Evolutionary conservation across 2,329 filamentous ascomycete species (phyloP).

Genomic region (Epichloe coenophiala): DNA sequence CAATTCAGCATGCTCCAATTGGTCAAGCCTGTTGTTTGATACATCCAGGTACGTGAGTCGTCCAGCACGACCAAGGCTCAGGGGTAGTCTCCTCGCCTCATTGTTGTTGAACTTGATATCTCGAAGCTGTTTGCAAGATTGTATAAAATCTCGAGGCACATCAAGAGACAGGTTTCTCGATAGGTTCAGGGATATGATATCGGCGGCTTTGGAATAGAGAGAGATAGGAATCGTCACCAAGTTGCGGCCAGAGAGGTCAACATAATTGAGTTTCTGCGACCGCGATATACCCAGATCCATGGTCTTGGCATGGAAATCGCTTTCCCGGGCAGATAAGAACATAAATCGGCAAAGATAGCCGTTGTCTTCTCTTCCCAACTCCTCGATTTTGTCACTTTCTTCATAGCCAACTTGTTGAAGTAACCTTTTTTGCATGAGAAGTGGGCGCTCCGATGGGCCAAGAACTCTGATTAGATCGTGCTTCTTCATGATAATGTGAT

Average conservation of each 20-base stretch:
- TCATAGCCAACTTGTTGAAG: slow-evolving; percentile 88
- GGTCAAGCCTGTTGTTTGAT: slow-evolving; percentile 84
- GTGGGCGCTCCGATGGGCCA: slow-evolving; percentile 62
- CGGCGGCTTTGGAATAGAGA: slow-evolving; percentile 77
- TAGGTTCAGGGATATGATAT: slow-evolving; percentile 90
- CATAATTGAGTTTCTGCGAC: slow-evolving; percentile 82
- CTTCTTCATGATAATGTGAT: slow-evolving; percentile 89
- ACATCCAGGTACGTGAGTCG: slow-evolving; percentile 82
- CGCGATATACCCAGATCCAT: slow-evolving; percentile 74
- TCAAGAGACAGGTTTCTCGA: slow-evolving; percentile 87
- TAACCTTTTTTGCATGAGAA: slow-evolving; percentile 83
- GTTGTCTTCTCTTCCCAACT: slow-evolving; percentile 91
- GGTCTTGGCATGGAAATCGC: slow-evolving; percentile 52
- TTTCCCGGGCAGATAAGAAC: slow-evolving; percentile 81
- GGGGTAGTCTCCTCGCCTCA: slow-evolving; percentile 73
- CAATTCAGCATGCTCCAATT: slow-evolving; percentile 74
- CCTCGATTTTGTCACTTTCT: slow-evolving; percentile 74
- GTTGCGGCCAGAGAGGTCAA: slow-evolving; percentile 81
- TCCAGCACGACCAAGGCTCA: slow-evolving; percentile 68
- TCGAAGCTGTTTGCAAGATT: slow-evolving; percentile 77
- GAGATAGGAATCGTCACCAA: slow-evolving; percentile 90
- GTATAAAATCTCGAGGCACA: slow-evolving; percentile 90
- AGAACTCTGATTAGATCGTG: slow-evolving; percentile 80
- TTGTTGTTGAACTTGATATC: slow-evolving; percentile 96
- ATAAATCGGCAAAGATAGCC: slow-evolving; percentile 94